Conservation (phyloP, 2,329 filamentous ascomycete genomes). For the Trichoderma simmonsii region DNA sequence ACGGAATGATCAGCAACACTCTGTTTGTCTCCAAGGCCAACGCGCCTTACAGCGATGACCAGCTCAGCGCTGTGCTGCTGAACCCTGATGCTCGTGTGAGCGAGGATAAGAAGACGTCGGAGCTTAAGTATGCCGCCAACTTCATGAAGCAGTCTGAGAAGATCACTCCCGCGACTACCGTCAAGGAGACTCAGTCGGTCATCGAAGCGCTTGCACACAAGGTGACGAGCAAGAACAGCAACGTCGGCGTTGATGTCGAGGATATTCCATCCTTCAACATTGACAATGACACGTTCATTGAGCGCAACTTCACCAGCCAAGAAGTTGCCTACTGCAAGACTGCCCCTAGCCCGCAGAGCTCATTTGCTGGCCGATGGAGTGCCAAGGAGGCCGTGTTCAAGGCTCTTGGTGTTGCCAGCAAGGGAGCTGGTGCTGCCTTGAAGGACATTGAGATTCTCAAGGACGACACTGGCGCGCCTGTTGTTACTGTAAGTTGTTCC, state of each 20-base stretch:
- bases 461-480: conserved; percentile 76
- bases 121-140: conserved; percentile 68
- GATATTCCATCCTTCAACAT: conserved; percentile 84
- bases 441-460: conserved; percentile 92
- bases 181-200: conserved; percentile 67
- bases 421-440: conserved; percentile 83
- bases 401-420: conserved; percentile 80
- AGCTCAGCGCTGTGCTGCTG: conserved; percentile 83
- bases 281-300: conserved; percentile 87
- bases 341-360: conserved; percentile 76
- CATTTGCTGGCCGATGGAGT: conserved; percentile 93
- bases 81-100: conserved; percentile 88
- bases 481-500: conserved; percentile 70
- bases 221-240: conserved; percentile 58
- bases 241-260: conserved; percentile 93
- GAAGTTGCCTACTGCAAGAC: conserved; percentile 86
- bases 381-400: conserved; percentile 99
- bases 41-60: conserved; percentile 83
- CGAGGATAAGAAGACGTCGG: conserved; percentile 80
- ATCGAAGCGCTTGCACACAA: conserved; percentile 72
- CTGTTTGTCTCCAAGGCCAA: conserved; percentile 95
- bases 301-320: conserved; percentile 85
- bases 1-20: conserved; percentile 95
- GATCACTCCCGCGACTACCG: conserved; percentile 45
- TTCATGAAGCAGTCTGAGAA: conserved; percentile 66